Evolutionary conservation across 805 yeast species (phyloP), one percentile per base, ranked within the genome.

Genomic region (Phaffomyces thermotolerans): DNA sequence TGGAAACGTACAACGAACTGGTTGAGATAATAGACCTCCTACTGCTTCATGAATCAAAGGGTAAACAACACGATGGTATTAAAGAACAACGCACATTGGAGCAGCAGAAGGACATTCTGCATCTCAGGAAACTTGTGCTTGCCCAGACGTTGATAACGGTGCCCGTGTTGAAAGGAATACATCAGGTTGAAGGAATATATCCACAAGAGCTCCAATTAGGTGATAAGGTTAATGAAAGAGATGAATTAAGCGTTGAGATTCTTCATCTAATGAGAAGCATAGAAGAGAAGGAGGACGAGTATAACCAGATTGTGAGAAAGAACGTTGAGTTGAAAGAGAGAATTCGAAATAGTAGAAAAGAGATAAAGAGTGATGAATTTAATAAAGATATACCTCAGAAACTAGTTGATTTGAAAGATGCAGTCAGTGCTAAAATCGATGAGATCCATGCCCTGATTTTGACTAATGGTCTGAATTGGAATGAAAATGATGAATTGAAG

Each of bases 391-490:
- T 20, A 20, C 41, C 40, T 6, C 20, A 25, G 3, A 40, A 47
- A n/a, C 29, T 47, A 13, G 31, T 38, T 20, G 27, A 22, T 8
- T 42, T 46, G 8, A 43, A 41, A n/a, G 33, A 22, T 7, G 8
- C 44, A 41, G n/a, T 44, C 49, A 1, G 33, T 30, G 22, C 17
- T 27, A 15, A 29, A 8, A 45, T 53, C 1, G 55, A 52, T 10
- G 43, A 52, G 17, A 61, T 66, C 8, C 52, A 58, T 8, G 57
- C 60, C 20, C 44, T 65, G 24, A 53, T 69, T 0, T 57, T 68
- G 1, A 59, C 69, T 12, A 48, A 61, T 30, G 64, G 68, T 3
- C 45, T 62, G 2, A 55, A 68, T 43, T 56, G 71, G 58, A 46
- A 49, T 10, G 42, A 53, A 1, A 67, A 68, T 43, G 57, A 56